Base-by-base conservation (phyloP, 495 filamentous ascomycete species). In the Schizothecium vesticola region DNA sequence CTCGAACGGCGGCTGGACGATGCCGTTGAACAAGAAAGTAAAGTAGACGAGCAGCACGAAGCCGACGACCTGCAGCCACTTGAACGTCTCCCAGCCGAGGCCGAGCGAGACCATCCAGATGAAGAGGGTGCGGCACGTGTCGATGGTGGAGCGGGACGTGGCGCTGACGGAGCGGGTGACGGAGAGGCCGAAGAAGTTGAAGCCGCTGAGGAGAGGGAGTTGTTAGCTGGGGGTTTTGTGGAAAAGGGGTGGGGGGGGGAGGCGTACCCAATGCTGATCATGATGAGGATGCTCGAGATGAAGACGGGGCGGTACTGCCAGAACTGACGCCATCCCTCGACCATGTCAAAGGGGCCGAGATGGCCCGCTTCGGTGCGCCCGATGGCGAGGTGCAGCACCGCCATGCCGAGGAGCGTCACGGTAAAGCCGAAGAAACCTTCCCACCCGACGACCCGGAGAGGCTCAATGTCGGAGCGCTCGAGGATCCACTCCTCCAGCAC, bases 101-200 rank as follows among this genome's bases (percentile, higher is more conserved):
- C 90, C 93, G 11, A 99, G 85, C 3, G 92, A 96, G 21, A 97
- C 92, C 28, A 99, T 85, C 95, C 95, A 99, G 81, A 99, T 98
- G 84, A 98, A 98, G 3, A 99, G 85, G 0, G 95, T 99, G 1
- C 95, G 90, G 82, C 93, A 97, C 1, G 96, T 99, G 76, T 99
- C 95, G 71, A 99, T 97, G 13, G 93, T 97, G 66, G 92, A 96
- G 61, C 95, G 89, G 0, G 94, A 91, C 0, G 95, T 99, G 23
- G 95, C 95, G 57, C 89, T 92, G 63, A 99, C 93, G 70, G 80
- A 87, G 51, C 92, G 88, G 3, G 95, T 99, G 9, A 99, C 94
- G 6, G 89, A 91, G 19, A 99, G 88, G 31, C 95, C 95, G 79
- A 99, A 99, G 84, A 94, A 98, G 81, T 99, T 99, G 87, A 97